Evolutionary conservation across 2,329 filamentous ascomycete genomes (phyloP), one percentile per base, ranked within the genome.

Genomic region (Diplodia sapinea): DNA sequence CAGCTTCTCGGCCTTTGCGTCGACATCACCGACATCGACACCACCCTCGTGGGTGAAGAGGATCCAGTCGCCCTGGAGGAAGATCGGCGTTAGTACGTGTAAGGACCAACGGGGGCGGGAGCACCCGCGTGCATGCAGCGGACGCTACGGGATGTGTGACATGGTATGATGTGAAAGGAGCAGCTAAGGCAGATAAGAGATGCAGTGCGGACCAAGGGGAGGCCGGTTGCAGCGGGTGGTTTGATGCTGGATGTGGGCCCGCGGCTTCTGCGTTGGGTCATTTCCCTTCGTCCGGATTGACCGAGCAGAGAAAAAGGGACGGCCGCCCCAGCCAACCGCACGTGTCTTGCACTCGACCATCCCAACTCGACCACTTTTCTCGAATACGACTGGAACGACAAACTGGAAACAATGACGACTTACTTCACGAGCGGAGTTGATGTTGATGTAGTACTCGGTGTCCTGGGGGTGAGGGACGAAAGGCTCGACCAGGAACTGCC

Each of bases 361-460:
- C 52, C 38, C 63, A 57, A 57, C 52, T 20, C 64, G 11, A 33
- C 64, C 29, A 57, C 11, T 33, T 40, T 31, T 52, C 51, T 61
- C 23, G 38, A 59, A 43, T 36, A 38, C 38, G 63, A 54, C 54
- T 65, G 40, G 59, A 68, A 63, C 63, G 69, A 54, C 36, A 36
- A 69, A 52, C 13, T 57, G 20, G 54, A 51, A 59, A 49, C 61
- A 70, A 72, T 69, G 52, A 36, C 69, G 70, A 89, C 93, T 89
- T 89, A 98, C 95, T 90, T 98, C 95, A 86, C 95, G 92, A 78
- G 97, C 94, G 71, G 95, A 98, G 88, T 97, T 95, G 86, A 99
- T 99, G 89, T 97, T 97, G 86, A 99, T 97, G 85, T 99, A 99
- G 86, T 98, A 98, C 84, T 99, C 95, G 72, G 94, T 97, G 81